phyloP scores from a whole-genome alignment of 345 rosid genomes.

The Populus nigra region DNA sequence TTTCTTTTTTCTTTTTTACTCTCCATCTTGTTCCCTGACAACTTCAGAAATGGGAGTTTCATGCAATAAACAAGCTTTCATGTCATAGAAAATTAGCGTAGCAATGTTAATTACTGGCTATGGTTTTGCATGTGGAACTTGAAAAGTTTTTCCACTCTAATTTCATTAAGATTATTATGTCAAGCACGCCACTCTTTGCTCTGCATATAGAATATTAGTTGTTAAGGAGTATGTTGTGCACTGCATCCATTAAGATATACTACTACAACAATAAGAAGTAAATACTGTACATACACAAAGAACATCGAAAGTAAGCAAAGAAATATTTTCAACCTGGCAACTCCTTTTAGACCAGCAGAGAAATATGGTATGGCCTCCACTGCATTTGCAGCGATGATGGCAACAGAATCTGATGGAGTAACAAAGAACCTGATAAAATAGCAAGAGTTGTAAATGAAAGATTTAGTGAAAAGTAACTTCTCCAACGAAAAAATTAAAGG shows the following conservation, averaged over 20 bases:
- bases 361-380: constrained; percentile 86
- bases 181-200: not conserved
- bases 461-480: constrained; percentile 1
- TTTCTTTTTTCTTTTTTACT: not conserved
- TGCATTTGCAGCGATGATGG: constrained; percentile 98
- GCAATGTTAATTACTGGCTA: not conserved
- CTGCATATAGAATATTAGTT: not conserved
- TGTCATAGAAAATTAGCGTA: not conserved
- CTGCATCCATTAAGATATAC: not conserved
- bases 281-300: not conserved
- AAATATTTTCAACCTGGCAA: constrained; percentile 66
- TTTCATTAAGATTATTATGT: not conserved
- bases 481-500: not conserved
- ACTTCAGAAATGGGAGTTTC: not conserved
- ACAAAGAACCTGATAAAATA: constrained; percentile 75
- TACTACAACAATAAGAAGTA: not conserved
- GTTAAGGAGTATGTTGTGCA: not conserved
- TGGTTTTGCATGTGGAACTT: not conserved
- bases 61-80: not conserved
- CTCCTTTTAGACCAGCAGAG: constrained; percentile 93
- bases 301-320: constrained; percentile 6
- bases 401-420: constrained; percentile 98
- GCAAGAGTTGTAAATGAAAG: constrained; percentile 10
- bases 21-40: not conserved
- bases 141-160: not conserved